Evolutionary conservation across 768 basidiomycete species (phyloP).

Genomic region (Tricholoma bakamatsutake): DNA sequence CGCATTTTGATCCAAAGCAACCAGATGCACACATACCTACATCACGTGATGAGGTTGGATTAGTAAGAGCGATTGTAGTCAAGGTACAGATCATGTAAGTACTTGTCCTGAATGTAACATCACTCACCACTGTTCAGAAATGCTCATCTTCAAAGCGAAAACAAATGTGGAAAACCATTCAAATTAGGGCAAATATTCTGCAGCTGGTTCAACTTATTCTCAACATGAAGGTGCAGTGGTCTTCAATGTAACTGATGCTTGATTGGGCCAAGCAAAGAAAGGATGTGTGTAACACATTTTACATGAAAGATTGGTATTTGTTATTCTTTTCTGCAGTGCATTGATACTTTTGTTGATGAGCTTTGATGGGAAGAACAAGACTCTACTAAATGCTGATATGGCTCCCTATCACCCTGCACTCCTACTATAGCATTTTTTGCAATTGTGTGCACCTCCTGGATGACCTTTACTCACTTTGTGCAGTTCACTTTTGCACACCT

Average conservation of each 20-base stretch:
- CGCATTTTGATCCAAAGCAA: constrained; percentile 16
- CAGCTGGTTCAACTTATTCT: not conserved
- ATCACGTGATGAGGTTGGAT: constrained; percentile 18
- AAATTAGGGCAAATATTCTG: not conserved
- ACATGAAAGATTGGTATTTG: not conserved
- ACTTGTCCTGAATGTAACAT: not conserved
- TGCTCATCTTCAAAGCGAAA: not conserved
- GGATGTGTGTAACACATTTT: not conserved
- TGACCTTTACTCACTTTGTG: too few species aligned
- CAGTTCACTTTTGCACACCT: too few species aligned
- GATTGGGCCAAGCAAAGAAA: not conserved
- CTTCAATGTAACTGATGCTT: not conserved
- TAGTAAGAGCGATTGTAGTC: not conserved
- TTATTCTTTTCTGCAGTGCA: constrained; percentile 10
- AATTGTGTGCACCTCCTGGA: too few species aligned
- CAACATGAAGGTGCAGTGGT: not conserved
- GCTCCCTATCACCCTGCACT: too few species aligned
- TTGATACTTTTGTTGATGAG: not conserved
- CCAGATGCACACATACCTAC: constrained; percentile 4
- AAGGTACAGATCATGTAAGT: not conserved
- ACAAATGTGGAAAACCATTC: constrained; percentile 12
- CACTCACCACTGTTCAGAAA: not conserved
- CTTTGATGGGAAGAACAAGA: constrained; percentile 18
- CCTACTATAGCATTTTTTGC: too few species aligned
- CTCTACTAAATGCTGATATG: constrained; percentile 19